Percentiles rank a stretch among this genome's conserved stretches.
These are phyloP conservation scores for Hericium alpestre DNA, from an alignment of 768 basidiomycete species.

Conservation along the genomic window DNA sequence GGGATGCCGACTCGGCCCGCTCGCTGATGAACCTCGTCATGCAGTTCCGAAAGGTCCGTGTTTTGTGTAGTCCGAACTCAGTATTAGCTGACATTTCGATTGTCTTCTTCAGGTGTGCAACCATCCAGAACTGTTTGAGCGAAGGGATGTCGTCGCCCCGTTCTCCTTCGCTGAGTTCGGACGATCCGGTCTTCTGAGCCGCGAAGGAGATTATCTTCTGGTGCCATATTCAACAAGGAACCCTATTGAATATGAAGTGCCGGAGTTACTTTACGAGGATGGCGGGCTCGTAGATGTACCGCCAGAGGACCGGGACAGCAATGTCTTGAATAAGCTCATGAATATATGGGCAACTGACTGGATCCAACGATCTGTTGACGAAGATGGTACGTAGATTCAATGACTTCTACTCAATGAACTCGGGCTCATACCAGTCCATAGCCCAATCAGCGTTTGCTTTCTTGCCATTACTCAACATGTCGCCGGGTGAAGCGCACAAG, in stretches of 20 bases:
- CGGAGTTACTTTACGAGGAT: constrained; percentile 66
- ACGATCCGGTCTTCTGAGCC: constrained; percentile 66
- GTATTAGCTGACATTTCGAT: not conserved
- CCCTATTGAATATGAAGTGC: constrained; percentile 72
- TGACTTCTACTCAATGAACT: constrained; percentile 1
- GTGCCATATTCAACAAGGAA: constrained; percentile 81
- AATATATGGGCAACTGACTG: constrained; percentile 88
- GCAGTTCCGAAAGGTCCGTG: constrained; percentile 90
- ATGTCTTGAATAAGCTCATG: constrained; percentile 55
- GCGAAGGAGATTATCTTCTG: constrained; percentile 79
- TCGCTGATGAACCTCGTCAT: constrained; percentile 99
- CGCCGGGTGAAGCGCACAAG: constrained; percentile 54
- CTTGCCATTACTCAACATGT: constrained; percentile 53
- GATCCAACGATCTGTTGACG: constrained; percentile 59
- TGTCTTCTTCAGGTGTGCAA: constrained; percentile 68
- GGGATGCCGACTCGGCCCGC: constrained; percentile 84
- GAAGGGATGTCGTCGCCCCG: constrained; percentile 90
- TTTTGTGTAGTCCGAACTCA: not conserved
- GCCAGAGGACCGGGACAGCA: constrained; percentile 42
- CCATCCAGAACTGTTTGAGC: constrained; percentile 95
- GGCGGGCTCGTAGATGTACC: constrained; percentile 66
- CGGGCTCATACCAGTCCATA: constrained; percentile 8
- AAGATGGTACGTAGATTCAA: constrained; percentile 40
- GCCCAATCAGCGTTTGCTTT: constrained; percentile 67
- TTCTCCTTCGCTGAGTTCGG: constrained; percentile 83